Percentiles rank a stretch among this genome's conserved stretches.
Evolutionary conservation across 2,329 filamentous ascomycete genomes (phyloP).

Genomic region (Lasiodiplodia sp.): DNA sequence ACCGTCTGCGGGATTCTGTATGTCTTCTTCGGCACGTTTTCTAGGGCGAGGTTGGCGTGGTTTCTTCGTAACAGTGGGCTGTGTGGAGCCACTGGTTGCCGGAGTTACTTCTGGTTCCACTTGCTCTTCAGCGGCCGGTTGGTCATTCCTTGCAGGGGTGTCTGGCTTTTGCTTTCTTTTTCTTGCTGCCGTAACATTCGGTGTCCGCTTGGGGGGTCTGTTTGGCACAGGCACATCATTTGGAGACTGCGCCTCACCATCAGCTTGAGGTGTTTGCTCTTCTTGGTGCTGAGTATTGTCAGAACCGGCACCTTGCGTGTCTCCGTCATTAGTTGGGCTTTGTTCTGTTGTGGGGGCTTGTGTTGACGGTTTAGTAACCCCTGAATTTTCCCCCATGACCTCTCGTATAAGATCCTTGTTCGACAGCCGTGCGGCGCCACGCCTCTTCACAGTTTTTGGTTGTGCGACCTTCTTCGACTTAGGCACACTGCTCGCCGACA

Average conservation of each 20-base stretch:
- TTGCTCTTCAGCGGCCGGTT: neutral
- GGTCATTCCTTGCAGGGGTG: neutral
- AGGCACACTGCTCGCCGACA: neutral
- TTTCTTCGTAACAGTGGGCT: constrained; percentile 36
- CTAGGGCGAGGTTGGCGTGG: constrained; percentile 39
- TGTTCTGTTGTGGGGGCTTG: neutral
- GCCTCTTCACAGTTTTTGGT: constrained; percentile 14
- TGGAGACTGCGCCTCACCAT: neutral
- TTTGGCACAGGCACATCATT: neutral
- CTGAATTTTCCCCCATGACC: constrained; percentile 7
- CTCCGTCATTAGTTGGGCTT: neutral
- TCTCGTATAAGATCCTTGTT: constrained; percentile 20
- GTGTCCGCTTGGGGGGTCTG: neutral
- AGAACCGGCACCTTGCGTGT: neutral
- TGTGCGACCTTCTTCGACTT: constrained; percentile 2
- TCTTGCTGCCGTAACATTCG: constrained; percentile 7
- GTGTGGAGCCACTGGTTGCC: neutral
- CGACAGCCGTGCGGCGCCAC: neutral
- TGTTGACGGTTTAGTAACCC: constrained; percentile 8
- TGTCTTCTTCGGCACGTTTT: constrained; percentile 14
- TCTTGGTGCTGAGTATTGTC: neutral
- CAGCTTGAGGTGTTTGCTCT: neutral
- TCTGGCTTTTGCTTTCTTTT: constrained; percentile 8
- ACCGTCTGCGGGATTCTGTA: neutral
- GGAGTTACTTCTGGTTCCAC: neutral